phyloP scores from a whole-genome alignment of 345 rosid species.

The Murraya koenigii region DNA sequence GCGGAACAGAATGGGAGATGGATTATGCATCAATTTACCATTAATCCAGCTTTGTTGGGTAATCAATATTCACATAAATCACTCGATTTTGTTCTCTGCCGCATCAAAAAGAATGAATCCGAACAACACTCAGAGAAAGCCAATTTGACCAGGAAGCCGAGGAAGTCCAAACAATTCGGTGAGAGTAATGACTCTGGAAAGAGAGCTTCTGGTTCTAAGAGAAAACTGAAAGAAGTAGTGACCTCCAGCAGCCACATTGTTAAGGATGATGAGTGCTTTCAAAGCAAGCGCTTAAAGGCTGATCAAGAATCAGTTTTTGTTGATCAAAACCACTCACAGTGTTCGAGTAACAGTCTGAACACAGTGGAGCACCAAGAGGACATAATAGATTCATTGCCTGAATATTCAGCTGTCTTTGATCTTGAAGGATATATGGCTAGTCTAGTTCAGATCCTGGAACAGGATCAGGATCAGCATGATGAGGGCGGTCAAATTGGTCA shows the following conservation, averaged over 20 bases:
- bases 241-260: not conserved
- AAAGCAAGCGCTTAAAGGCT: not conserved
- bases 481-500: no score
- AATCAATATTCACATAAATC: not conserved
- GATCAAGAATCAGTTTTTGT: not conserved
- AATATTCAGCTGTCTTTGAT: no score
- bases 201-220: not conserved
- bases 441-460: no score
- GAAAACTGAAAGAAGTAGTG: not conserved
- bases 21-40: not conserved
- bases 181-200: not conserved
- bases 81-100: not conserved
- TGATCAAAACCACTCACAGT: not conserved
- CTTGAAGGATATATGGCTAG: no score
- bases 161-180: not conserved
- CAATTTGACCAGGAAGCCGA: not conserved
- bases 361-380: not conserved
- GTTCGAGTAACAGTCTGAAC: not conserved
- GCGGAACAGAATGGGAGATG: not conserved
- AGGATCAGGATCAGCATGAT: no score
- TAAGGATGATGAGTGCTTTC: not conserved
- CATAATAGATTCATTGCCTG: not conserved
- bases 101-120: not conserved
- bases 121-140: not conserved
- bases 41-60: not conserved